These are phyloP conservation scores for Mallotus repandus DNA, from an alignment of 441 rosid genomes.

Conservation along the genomic window DNA sequence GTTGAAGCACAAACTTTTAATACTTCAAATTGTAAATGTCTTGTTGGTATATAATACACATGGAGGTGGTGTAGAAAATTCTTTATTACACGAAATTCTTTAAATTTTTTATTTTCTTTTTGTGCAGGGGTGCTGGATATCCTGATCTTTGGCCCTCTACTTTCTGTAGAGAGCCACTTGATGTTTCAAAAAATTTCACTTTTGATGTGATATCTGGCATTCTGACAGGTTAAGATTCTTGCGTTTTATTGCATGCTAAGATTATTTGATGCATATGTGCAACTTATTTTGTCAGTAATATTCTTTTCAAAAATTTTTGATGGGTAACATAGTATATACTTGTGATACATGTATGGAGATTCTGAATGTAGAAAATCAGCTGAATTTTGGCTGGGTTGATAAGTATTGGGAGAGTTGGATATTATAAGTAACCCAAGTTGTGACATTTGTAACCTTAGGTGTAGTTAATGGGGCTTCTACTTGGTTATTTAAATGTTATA, in stretches of 20 bases:
- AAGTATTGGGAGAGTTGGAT: conserved; percentile 2
- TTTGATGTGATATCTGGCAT: conserved; percentile 89
- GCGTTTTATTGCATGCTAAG: neutral
- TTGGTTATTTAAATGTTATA: neutral
- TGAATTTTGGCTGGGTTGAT: conserved; percentile 1
- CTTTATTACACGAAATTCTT: conserved; percentile 12
- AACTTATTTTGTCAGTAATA: neutral
- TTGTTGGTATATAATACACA: neutral
- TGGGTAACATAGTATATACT: neutral
- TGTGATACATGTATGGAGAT: neutral
- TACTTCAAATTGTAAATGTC: neutral
- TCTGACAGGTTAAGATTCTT: conserved; percentile 53
- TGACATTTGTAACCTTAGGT: neutral
- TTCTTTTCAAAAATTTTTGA: neutral
- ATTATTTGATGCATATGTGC: conserved; percentile 12
- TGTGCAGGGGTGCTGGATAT: conserved; percentile 84
- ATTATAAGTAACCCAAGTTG: neutral
- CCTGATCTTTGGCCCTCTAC: conserved; percentile 93
- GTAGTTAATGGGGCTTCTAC: neutral
- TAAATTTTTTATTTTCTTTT: conserved; percentile 28
- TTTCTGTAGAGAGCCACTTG: conserved; percentile 95
- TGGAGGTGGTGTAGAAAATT: neutral
- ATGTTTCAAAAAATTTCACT: conserved; percentile 76
- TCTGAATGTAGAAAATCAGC: conserved; percentile 10
- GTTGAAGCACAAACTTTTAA: neutral